A percentile compares a stretch with the other conserved stretches of the same genome.
Conservation (phyloP, 2,329 filamentous ascomycete genomes). For the Fusarium buharicum region DNA sequence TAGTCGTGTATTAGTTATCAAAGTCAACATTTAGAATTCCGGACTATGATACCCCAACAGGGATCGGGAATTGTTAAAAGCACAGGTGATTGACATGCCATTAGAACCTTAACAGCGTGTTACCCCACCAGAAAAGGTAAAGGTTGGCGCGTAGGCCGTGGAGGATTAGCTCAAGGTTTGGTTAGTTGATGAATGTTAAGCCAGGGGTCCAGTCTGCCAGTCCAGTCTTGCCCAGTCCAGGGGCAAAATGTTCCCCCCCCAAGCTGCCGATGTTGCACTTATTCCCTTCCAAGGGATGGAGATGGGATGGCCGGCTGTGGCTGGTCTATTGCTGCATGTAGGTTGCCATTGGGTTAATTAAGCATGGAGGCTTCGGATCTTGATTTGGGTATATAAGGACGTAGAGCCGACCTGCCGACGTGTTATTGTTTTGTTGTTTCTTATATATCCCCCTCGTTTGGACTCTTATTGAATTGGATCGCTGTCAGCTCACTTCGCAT, state of each 20-base stretch:
- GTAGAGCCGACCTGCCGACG: constrained; percentile 2
- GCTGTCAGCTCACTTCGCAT: not conserved
- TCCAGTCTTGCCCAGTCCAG: not conserved
- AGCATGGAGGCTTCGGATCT: constrained; percentile 4
- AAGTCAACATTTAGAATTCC: not conserved
- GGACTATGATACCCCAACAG: constrained; percentile 12
- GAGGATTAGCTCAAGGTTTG: constrained; percentile 7
- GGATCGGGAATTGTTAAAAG: constrained; percentile 7
- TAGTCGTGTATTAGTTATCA: constrained; percentile 4
- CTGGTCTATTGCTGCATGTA: not conserved
- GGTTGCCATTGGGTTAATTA: not conserved
- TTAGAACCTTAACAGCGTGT: constrained; percentile 3
- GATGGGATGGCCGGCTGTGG: not conserved
- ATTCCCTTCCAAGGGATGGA: not conserved
- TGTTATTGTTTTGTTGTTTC: not conserved
- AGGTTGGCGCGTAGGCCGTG: constrained; percentile 5
- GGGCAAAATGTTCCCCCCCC: constrained; percentile 6
- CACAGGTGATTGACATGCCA: constrained; percentile 28
- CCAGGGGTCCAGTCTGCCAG: constrained; percentile 28
- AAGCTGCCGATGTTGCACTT: not conserved
- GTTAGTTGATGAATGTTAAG: not conserved
- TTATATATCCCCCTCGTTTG: constrained; percentile 6
- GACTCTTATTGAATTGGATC: not conserved
- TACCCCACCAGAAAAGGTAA: constrained; percentile 5
- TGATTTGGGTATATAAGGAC: constrained; percentile 22